phyloP scores from a whole-genome alignment of 2,329 filamentous ascomycete genomes.

The Colletotrichum eleusines region DNA sequence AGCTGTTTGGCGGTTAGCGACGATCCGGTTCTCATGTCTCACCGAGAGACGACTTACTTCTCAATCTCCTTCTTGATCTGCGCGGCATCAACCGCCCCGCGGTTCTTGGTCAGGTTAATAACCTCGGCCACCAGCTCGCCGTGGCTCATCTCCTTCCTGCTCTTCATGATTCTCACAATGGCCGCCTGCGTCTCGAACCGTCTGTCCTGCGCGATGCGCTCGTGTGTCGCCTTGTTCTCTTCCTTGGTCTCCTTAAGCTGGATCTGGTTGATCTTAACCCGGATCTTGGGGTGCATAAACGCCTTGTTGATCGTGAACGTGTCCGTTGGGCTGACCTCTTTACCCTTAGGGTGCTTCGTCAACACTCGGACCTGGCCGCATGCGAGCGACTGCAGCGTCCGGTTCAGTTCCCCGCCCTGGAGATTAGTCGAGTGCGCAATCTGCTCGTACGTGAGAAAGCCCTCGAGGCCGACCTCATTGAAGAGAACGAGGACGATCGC shows the following conservation, averaged over 20 bases:
- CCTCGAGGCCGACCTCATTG: slow-evolving; percentile 75
- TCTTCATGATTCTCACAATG: slow-evolving; percentile 98
- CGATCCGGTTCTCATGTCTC: neutral
- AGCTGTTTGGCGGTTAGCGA: slow-evolving; percentile 60
- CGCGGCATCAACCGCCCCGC: slow-evolving; percentile 85
- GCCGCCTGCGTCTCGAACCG: slow-evolving; percentile 98
- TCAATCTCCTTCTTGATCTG: slow-evolving; percentile 99
- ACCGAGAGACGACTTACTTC: slow-evolving; percentile 68
- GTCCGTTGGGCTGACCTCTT: slow-evolving; percentile 82
- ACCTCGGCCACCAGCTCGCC: slow-evolving; percentile 91
- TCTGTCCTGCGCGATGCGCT: slow-evolving; percentile 87
- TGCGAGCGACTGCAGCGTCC: slow-evolving; percentile 94
- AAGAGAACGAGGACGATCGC: slow-evolving; percentile 92
- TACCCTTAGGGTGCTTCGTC: slow-evolving; percentile 84
- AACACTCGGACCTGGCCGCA: slow-evolving; percentile 90
- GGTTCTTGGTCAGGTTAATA: slow-evolving; percentile 87
- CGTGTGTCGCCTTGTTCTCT: slow-evolving; percentile 94
- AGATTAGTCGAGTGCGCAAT: slow-evolving; percentile 82
- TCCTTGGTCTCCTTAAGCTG: slow-evolving; percentile 96
- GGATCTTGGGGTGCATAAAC: slow-evolving; percentile 85
- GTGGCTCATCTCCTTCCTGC: slow-evolving; percentile 86
- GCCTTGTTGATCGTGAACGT: slow-evolving; percentile 84
- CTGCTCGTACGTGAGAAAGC: slow-evolving; percentile 78
- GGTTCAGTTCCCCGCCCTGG: slow-evolving; percentile 81
- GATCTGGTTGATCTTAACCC: slow-evolving; percentile 99